These are phyloP conservation scores for Warburgia ugandensis DNA, from an alignment of 164 flowering plant genomes.

Conservation along the genomic window DNA sequence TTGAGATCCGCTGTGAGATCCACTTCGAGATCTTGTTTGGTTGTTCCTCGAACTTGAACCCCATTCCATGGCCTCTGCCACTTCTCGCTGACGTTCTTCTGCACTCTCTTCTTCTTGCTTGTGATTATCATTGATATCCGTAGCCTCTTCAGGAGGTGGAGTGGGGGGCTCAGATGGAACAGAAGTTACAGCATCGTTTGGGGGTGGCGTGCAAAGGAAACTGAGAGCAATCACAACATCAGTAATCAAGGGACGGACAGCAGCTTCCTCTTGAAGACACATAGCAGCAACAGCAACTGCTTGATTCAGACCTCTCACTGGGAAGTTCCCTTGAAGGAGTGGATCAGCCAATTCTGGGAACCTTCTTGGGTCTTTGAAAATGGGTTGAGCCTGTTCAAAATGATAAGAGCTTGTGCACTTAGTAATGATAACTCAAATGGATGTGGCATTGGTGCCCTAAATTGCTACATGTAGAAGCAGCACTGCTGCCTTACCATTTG, in stretches of 20 bases:
- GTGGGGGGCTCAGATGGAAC: not conserved
- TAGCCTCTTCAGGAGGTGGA: not conserved
- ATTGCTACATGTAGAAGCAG: not conserved
- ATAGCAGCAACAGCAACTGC: constrained; percentile 65
- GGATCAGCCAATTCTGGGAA: constrained; percentile 60
- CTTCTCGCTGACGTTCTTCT: constrained; percentile 24
- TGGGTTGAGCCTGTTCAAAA: constrained; percentile 47
- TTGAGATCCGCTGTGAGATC: not conserved
- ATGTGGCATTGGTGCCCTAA: too few species aligned
- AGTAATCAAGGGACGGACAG: constrained; percentile 48
- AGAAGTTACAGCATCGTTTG: not conserved
- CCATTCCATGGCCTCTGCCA: constrained; percentile 39
- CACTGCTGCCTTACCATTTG: too few species aligned
- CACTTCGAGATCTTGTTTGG: not conserved
- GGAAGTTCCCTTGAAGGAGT: constrained; percentile 33
- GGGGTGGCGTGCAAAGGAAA: constrained; percentile 28
- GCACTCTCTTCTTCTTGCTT: constrained; percentile 5
- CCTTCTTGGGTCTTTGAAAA: constrained; percentile 40
- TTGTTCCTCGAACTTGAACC: constrained; percentile 20
- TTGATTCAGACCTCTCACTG: constrained; percentile 47
- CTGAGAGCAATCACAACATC: constrained; percentile 52
- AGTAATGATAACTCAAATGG: too few species aligned
- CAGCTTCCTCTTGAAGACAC: constrained; percentile 68
- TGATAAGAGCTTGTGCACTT: not conserved
- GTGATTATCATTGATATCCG: not conserved